Evolutionary conservation across 1,284 basidiomycete genomes (phyloP).

Genomic region (Heterobasidion irregulare): DNA sequence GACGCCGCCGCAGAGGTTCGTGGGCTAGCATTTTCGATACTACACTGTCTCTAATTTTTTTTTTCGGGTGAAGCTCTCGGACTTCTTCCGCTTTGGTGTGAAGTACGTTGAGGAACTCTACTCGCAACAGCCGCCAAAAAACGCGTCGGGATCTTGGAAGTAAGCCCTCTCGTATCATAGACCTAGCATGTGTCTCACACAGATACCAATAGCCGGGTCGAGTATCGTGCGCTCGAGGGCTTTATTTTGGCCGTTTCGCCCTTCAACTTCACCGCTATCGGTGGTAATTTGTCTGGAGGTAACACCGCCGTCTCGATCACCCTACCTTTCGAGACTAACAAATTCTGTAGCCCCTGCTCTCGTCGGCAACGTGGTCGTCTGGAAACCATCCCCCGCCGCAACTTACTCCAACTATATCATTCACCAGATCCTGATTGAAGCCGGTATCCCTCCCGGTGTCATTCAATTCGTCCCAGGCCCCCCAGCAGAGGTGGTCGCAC

Average conservation of each 20-base stretch:
- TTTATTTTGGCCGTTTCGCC: slow-evolving; percentile 97
- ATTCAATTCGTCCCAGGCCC: slow-evolving; percentile 96
- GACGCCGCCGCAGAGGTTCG: slow-evolving; percentile 94
- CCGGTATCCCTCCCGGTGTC: slow-evolving; percentile 89
- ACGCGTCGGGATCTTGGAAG: slow-evolving; percentile 92
- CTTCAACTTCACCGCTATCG: slow-evolving; percentile 98
- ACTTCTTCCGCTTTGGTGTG: slow-evolving; percentile 96
- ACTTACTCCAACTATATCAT: slow-evolving; percentile 94
- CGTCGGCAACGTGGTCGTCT: slow-evolving; percentile 92
- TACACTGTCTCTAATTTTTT: not conserved
- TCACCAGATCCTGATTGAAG: slow-evolving; percentile 89
- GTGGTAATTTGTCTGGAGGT: slow-evolving; percentile 83
- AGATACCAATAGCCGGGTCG: slow-evolving; percentile 61
- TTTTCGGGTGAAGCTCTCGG: slow-evolving; percentile 51
- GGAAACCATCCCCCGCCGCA: slow-evolving; percentile 97
- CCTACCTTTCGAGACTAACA: not conserved
- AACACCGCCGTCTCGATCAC: slow-evolving; percentile 13
- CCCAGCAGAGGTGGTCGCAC: slow-evolving; percentile 74
- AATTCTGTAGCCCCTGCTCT: slow-evolving; percentile 67
- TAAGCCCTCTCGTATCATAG: slow-evolving; percentile 31
- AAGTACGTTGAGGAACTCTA: slow-evolving; percentile 97
- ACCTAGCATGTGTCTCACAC: slow-evolving; percentile 2
- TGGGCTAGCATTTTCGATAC: slow-evolving; percentile 3
- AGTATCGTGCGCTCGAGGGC: slow-evolving; percentile 95
- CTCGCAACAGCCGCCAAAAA: slow-evolving; percentile 82